phyloP scores from a whole-genome alignment of 148 eudicot genomes.

The Fagopyrum tataricum region DNA sequence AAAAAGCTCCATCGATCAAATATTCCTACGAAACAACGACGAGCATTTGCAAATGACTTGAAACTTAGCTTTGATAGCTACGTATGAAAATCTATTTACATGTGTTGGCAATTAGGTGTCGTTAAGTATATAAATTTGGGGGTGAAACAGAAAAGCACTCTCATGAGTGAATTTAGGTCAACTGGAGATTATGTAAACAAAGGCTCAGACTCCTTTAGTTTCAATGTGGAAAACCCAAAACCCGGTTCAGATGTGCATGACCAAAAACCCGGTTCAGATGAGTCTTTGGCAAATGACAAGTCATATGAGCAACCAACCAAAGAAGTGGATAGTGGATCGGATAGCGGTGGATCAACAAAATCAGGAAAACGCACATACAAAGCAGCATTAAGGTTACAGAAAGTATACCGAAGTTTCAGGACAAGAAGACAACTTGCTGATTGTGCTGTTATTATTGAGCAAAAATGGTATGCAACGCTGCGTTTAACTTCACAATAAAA shows the following conservation, averaged over 20 bases:
- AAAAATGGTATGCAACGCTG: constrained; percentile 22
- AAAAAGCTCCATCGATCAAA: no score
- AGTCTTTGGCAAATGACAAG: constrained; percentile 2
- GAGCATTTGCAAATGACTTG: background rate
- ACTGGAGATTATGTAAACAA: background rate
- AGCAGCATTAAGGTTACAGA: constrained; percentile 40
- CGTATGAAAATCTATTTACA: no score
- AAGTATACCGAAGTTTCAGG: constrained; percentile 36
- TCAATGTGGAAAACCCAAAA: background rate
- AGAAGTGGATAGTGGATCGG: background rate
- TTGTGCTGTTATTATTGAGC: constrained; percentile 43
- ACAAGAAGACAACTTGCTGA: constrained; percentile 44
- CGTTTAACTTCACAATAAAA: background rate
- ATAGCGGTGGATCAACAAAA: background rate
- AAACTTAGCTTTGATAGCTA: no score
- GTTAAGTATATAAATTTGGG: background rate
- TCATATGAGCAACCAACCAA: background rate
- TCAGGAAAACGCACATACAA: background rate
- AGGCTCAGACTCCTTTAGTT: background rate
- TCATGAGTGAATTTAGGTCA: background rate
- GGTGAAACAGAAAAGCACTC: background rate
- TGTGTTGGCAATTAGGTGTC: no score
- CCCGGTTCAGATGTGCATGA: background rate
- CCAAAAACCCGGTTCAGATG: background rate
- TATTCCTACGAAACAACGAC: no score